Conservation (phyloP, 164 flowering plant genomes). For the Vitis amurensis region DNA sequence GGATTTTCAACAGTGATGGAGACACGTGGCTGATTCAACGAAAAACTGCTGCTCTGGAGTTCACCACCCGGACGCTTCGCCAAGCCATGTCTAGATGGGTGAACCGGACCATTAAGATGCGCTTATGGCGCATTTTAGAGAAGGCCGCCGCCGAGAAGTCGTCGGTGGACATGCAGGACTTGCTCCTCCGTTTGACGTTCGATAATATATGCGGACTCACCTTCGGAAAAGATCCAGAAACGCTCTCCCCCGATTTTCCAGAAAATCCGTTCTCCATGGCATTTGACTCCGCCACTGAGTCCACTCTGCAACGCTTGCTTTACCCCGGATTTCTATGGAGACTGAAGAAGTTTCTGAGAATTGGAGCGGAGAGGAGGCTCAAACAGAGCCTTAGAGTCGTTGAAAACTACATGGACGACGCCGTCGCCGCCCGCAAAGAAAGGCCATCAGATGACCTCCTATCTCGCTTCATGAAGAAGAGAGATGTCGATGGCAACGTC, state of each 20-base stretch:
- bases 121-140: slow-evolving; percentile 68
- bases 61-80: slow-evolving; percentile 87
- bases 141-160: slow-evolving; percentile 32
- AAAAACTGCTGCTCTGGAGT: slow-evolving; percentile 89
- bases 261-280: slow-evolving; percentile 72
- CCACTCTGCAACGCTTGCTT: slow-evolving; percentile 67
- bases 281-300: slow-evolving; percentile 83
- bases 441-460: slow-evolving; percentile 70
- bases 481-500: slow-evolving; percentile 51
- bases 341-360: slow-evolving; percentile 47
- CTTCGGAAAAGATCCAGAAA: slow-evolving; percentile 84
- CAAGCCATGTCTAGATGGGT: slow-evolving; percentile 97
- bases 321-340: slow-evolving; percentile 76
- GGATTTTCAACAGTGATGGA: slow-evolving; percentile 90
- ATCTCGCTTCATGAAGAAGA: slow-evolving; percentile 75
- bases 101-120: slow-evolving; percentile 62
- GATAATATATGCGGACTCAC: slow-evolving; percentile 92
- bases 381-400: slow-evolving; percentile 53
- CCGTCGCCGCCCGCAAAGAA: slow-evolving; percentile 51
- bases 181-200: slow-evolving; percentile 73
- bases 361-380: slow-evolving; percentile 56
- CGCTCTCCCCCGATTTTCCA: slow-evolving; percentile 61
- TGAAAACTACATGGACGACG: slow-evolving; percentile 64
- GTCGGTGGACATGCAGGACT: slow-evolving; percentile 75
- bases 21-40: slow-evolving; percentile 92